Conservation (phyloP, 2,329 filamentous ascomycete species). For the Dactylellina haptotyla region DNA sequence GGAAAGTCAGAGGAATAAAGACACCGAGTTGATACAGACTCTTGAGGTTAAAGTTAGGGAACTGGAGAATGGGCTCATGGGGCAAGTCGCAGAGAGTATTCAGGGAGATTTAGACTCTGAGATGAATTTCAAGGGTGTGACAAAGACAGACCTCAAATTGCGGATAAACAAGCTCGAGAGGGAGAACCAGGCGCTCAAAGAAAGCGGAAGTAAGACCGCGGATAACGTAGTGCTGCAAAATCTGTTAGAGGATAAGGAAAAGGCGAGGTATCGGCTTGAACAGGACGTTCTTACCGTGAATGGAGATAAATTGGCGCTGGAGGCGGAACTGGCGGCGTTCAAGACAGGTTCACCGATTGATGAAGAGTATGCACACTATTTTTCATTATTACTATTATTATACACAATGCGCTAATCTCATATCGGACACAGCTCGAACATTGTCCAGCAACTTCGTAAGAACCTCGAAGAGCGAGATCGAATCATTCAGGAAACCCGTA, state of each 20-base stretch:
- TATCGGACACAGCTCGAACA: slow-evolving; percentile 56
- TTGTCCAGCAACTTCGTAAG: slow-evolving; percentile 58
- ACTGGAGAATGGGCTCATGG: slow-evolving; percentile 58
- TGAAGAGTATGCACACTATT: slow-evolving; percentile 58
- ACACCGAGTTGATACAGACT: slow-evolving; percentile 58
- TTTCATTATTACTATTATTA: not conserved
- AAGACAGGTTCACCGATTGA: slow-evolving; percentile 56
- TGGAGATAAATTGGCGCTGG: slow-evolving; percentile 58
- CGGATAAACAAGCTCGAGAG: slow-evolving; percentile 58
- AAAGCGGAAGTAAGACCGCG: slow-evolving; percentile 54
- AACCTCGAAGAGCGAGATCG: slow-evolving; percentile 57
- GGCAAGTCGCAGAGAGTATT: slow-evolving; percentile 55
- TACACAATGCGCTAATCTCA: not conserved
- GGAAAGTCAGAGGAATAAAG: slow-evolving; percentile 58
- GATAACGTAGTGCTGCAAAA: slow-evolving; percentile 57
- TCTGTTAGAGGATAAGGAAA: slow-evolving; percentile 59
- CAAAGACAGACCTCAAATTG: slow-evolving; percentile 58
- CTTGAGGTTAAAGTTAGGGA: slow-evolving; percentile 58
- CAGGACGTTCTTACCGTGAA: slow-evolving; percentile 58
- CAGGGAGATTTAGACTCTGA: slow-evolving; percentile 58
- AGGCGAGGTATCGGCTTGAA: slow-evolving; percentile 57
- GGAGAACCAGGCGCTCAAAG: slow-evolving; percentile 58
- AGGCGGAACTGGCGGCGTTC: slow-evolving; percentile 58
- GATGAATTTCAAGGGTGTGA: slow-evolving; percentile 57
- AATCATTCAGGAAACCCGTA: slow-evolving; percentile 54